Evolutionary conservation across 1,284 basidiomycete genomes (phyloP).

Genomic region (Melampsora medusae): DNA sequence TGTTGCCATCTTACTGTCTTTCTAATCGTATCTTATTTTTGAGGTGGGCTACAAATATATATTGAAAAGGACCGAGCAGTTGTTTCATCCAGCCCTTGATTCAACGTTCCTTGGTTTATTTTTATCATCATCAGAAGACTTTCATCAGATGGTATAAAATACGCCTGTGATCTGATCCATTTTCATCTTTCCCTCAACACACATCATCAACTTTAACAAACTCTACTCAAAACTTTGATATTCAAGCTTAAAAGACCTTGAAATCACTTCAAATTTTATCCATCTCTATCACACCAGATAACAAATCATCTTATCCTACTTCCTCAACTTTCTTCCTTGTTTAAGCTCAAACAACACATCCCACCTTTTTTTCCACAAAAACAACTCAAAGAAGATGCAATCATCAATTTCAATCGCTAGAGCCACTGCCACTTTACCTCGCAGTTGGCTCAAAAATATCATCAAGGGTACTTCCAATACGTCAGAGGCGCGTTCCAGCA

Average conservation of each 20-base stretch:
- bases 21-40: no score
- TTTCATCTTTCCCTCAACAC: no score
- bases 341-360: not conserved
- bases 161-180: no score
- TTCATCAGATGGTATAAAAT: no score
- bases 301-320: not conserved
- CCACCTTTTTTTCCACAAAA: not conserved
- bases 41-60: no score
- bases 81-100: no score
- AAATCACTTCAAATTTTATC: not conserved
- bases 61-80: no score
- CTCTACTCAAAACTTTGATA: not conserved
- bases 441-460: conserved; percentile 33
- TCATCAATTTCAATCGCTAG: conserved; percentile 38
- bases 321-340: not conserved
- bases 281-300: not conserved
- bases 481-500: conserved; percentile 17
- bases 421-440: conserved; percentile 41
- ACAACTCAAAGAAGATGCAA: conserved; percentile 12
- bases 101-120: no score
- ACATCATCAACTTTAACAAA: not conserved
- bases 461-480: not conserved
- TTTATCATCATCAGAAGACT: no score
- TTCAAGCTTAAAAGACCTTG: not conserved
- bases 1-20: no score